Conservation (phyloP, 2,329 filamentous ascomycete species). For the Neocatenulostroma microsporum region DNA sequence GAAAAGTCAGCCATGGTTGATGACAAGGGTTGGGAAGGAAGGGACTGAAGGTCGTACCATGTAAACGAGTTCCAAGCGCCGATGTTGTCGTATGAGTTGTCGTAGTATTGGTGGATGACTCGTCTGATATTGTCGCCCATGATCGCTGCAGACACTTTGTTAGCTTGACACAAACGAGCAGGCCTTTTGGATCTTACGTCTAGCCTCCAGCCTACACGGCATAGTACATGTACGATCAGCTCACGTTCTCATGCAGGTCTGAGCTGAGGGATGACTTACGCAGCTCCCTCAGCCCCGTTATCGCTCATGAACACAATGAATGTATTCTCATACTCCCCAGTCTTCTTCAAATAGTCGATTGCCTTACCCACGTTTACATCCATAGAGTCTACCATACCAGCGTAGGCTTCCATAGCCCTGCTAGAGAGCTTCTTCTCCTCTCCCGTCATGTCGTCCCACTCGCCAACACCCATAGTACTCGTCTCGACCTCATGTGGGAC, state of each 20-base stretch:
- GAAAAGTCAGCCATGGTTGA: no score
- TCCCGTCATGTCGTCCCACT: slow-evolving; percentile 42
- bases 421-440: slow-evolving; percentile 43
- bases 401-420: slow-evolving; percentile 54
- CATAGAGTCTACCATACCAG: slow-evolving; percentile 57
- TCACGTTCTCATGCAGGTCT: no score
- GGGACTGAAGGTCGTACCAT: no score
- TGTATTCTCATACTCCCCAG: slow-evolving; percentile 55
- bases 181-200: no score
- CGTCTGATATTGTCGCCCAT: background rate
- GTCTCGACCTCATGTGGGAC: slow-evolving; percentile 46
- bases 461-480: slow-evolving; percentile 41
- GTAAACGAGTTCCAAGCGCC: slow-evolving; percentile 51
- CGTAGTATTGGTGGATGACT: slow-evolving; percentile 38
- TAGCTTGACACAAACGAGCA: no score
- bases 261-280: no score
- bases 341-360: slow-evolving; percentile 47
- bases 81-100: slow-evolving; percentile 52
- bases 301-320: slow-evolving; percentile 58
- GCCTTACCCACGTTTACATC: slow-evolving; percentile 55
- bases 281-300: slow-evolving; percentile 55
- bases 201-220: no score
- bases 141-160: no score
- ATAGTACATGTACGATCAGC: no score
- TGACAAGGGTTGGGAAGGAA: no score